Conservation (phyloP, 1,139 yeast genomes). For the Suhomyces anneliseae region DNA sequence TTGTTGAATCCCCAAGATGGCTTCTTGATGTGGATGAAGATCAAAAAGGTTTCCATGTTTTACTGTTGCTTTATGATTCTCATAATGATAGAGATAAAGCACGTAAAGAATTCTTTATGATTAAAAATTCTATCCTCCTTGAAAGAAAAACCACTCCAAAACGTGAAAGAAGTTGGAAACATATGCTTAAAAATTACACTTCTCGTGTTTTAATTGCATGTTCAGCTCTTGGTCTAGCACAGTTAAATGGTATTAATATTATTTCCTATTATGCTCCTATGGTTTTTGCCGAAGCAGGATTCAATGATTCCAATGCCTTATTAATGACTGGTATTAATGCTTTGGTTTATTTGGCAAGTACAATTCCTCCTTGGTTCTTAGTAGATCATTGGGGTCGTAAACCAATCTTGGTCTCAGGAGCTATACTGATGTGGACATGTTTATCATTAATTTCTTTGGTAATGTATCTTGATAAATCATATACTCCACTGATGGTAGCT, state of each 20-base stretch:
- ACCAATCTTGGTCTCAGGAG: constrained; percentile 52
- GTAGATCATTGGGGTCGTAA: constrained; percentile 57
- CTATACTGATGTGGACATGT: constrained; percentile 47
- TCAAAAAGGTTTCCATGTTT: constrained; percentile 62
- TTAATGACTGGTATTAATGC: constrained; percentile 57
- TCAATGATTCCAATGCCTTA: constrained; percentile 48
- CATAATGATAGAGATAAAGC: constrained; percentile 54
- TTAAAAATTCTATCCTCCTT: constrained; percentile 72
- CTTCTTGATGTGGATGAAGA: constrained; percentile 51
- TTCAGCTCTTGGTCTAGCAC: constrained; percentile 54
- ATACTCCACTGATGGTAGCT: constrained; percentile 49
- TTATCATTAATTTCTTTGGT: constrained; percentile 41
- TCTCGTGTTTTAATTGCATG: constrained; percentile 48
- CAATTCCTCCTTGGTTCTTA: constrained; percentile 56
- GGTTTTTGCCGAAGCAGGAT: constrained; percentile 56
- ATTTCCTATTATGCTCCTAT: constrained; percentile 57
- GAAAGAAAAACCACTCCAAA: constrained; percentile 46
- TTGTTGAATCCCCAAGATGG: constrained; percentile 60
- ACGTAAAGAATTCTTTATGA: constrained; percentile 62
- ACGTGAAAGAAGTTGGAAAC: constrained; percentile 45
- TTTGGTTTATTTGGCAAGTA: constrained; percentile 45
- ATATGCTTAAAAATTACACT: constrained; percentile 40
- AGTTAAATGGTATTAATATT: constrained; percentile 56
- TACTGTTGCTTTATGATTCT: constrained; percentile 76
- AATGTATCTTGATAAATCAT: constrained; percentile 36